Conservation (phyloP, 768 basidiomycete species). For the Auricularia sp. region DNA sequence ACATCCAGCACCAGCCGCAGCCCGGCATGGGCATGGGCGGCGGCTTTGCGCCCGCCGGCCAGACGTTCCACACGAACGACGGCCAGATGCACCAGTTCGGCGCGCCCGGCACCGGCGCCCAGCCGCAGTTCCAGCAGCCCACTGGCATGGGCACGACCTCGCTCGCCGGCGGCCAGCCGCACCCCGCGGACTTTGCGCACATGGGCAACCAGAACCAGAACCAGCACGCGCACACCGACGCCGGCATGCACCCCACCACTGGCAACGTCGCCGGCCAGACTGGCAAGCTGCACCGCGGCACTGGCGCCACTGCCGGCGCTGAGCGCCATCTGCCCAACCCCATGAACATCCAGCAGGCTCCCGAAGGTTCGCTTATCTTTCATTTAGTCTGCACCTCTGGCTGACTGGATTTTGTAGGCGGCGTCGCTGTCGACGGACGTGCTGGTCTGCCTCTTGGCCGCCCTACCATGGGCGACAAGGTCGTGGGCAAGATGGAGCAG, state of each 20-base stretch:
- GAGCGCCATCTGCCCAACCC: conserved; percentile 13
- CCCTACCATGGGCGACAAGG: conserved; percentile 39
- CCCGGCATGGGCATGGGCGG: no score
- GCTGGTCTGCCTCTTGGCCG: conserved; percentile 29
- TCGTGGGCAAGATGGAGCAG: conserved; percentile 46
- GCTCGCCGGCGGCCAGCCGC: not conserved
- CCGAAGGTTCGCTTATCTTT: conserved; percentile 19
- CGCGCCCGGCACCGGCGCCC: not conserved
- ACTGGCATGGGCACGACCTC: not conserved
- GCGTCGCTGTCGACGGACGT: conserved; percentile 26
- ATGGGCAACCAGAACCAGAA: not conserved
- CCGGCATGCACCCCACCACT: not conserved
- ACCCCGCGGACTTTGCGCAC: not conserved
- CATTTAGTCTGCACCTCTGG: not conserved
- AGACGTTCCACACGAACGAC: not conserved
- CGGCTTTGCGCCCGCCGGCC: not conserved
- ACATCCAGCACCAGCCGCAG: not conserved
- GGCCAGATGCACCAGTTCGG: not conserved
- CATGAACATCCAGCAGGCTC: conserved; percentile 26
- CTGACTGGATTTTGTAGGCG: conserved; percentile 15
- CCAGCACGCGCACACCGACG: not conserved
- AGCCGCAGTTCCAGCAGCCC: not conserved
- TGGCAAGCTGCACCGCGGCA: not conserved
- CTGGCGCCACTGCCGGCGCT: not conserved
- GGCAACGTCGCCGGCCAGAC: not conserved